Percentiles rank a stretch among this genome's conserved stretches.
Conservation (phyloP, 345 rosid species). For the Moringa oleifera region DNA sequence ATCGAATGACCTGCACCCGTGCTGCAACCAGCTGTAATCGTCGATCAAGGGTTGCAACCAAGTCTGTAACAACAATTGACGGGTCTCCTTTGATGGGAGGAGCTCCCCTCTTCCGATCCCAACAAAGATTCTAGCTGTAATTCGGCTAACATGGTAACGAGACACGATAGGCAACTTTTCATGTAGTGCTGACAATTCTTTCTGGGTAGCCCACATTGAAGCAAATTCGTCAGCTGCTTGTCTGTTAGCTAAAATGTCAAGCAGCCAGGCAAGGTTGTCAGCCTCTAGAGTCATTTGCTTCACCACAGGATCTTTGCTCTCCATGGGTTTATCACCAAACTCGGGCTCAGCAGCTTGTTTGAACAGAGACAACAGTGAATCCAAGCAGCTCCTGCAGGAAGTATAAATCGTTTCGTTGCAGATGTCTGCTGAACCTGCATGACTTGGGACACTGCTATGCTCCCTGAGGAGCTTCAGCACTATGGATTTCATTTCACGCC, state of each 20-base stretch:
- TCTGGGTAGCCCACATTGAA: slow-evolving; percentile 67
- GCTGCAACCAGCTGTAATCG: slow-evolving; percentile 93
- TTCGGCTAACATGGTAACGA: slow-evolving; percentile 83
- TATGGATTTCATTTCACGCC: slow-evolving; percentile 80
- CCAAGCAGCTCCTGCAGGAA: slow-evolving; percentile 63
- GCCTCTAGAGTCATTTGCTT: slow-evolving; percentile 78
- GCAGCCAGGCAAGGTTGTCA: slow-evolving; percentile 86
- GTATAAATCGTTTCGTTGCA: slow-evolving; percentile 60
- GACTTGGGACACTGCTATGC: slow-evolving; percentile 43
- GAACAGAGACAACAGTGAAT: slow-evolving; percentile 50
- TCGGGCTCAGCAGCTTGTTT: slow-evolving; percentile 54
- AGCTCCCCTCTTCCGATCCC: slow-evolving; percentile 94
- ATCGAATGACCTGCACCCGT: slow-evolving; percentile 84
- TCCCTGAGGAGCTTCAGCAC: slow-evolving; percentile 91
- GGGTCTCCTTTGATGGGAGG: slow-evolving; percentile 79
- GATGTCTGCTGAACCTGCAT: slow-evolving; percentile 44
- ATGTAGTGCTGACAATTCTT: slow-evolving; percentile 67
- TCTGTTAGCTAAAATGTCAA: slow-evolving; percentile 71
- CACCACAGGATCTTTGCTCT: slow-evolving; percentile 40
- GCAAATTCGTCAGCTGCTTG: slow-evolving; percentile 89
- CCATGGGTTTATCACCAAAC: slow-evolving; percentile 18
- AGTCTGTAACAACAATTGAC: slow-evolving; percentile 56
- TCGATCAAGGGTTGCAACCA: slow-evolving; percentile 92
- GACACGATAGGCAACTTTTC: slow-evolving; percentile 58
- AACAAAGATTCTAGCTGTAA: slow-evolving; percentile 69